These are phyloP conservation scores for Fraxinus xanthoxyloides DNA, from an alignment of 305 asterid species.

Conservation along the genomic window DNA sequence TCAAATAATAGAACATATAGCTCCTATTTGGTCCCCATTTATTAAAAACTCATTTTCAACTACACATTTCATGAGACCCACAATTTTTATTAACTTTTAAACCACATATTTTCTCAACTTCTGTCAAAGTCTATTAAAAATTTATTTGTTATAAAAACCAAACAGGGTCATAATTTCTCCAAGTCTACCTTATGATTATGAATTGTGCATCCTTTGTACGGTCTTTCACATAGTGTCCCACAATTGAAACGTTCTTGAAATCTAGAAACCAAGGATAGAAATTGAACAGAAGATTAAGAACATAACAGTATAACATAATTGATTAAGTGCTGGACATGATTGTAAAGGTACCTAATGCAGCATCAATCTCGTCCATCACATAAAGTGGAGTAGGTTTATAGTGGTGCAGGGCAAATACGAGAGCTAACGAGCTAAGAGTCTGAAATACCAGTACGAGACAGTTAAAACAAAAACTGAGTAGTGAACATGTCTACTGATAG, in stretches of 20 bases:
- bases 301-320: not conserved
- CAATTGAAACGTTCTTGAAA: slow-evolving; percentile 93
- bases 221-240: slow-evolving; percentile 96
- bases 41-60: not conserved
- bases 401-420: slow-evolving; percentile 96
- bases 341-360: slow-evolving; percentile 66
- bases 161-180: not conserved
- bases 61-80: not conserved
- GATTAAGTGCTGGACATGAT: not conserved
- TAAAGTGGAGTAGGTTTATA: slow-evolving; percentile 98
- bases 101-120: not conserved
- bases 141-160: not conserved
- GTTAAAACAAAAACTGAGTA: not conserved
- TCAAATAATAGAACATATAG: not conserved
- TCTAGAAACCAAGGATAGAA: slow-evolving; percentile 35
- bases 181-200: slow-evolving; percentile 72
- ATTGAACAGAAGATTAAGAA: slow-evolving; percentile 6
- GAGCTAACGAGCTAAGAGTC: slow-evolving; percentile 94
- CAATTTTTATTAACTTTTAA: not conserved
- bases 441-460: slow-evolving; percentile 29
- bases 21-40: not conserved
- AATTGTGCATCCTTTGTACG: slow-evolving; percentile 98
- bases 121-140: not conserved
- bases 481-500: not conserved
- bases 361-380: slow-evolving; percentile 95